These are phyloP conservation scores for Theileria parva DNA, from an alignment of 169 alveolate genomes.

Conservation along the genomic window DNA sequence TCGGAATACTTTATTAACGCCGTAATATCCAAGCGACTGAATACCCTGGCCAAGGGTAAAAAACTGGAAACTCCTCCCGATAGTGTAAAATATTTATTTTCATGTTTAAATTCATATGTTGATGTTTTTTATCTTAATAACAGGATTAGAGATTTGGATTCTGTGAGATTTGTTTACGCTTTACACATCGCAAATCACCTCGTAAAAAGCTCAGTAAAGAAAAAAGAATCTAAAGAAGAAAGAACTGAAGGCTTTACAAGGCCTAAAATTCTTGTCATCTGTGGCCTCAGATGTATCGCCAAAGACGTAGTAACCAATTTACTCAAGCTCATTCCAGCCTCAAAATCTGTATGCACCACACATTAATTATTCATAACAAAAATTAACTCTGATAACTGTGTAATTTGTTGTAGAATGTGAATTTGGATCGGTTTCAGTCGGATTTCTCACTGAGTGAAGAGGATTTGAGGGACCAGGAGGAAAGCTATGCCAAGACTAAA, in stretches of 20 bases:
- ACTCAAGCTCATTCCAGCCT: conserved; percentile 64
- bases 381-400: too few species aligned
- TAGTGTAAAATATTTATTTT: conserved; percentile 36
- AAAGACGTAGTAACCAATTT: conserved; percentile 67
- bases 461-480: conserved; percentile 56
- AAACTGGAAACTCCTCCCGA: not conserved
- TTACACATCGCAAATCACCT: conserved; percentile 59
- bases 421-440: conserved; percentile 66
- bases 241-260: conserved; percentile 84
- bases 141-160: conserved; percentile 1
- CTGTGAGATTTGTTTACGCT: conserved; percentile 35
- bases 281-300: conserved; percentile 78
- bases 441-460: conserved; percentile 72
- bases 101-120: conserved; percentile 55
- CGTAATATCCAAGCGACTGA: conserved; percentile 9
- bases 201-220: conserved; percentile 15
- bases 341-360: conserved; percentile 47
- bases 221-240: conserved; percentile 2
- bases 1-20: conserved; percentile 1
- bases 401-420: conserved; percentile 41
- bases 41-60: conserved; percentile 13
- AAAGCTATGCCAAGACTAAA: conserved; percentile 58
- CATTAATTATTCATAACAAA: too few species aligned
- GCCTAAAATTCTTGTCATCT: conserved; percentile 77
- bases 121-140: conserved; percentile 48